A percentile compares a stretch with the other conserved stretches of the same genome.
These are phyloP conservation scores for Boletus patriciae DNA, from an alignment of 768 basidiomycete species.

Conservation along the genomic window DNA sequence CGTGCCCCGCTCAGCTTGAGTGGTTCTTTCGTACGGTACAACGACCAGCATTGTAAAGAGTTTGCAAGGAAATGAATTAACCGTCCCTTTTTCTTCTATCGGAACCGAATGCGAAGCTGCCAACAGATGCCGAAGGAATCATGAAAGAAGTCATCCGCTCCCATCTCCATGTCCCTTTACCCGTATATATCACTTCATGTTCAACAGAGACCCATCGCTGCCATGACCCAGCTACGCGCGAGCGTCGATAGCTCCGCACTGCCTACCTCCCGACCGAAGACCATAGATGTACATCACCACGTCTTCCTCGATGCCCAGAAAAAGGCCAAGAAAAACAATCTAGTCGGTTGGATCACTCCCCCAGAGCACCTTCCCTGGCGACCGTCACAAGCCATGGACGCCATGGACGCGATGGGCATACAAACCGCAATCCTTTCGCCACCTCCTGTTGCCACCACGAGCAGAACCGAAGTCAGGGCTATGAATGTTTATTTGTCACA, in stretches of 20 bases:
- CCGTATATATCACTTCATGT: slow-evolving; percentile 1
- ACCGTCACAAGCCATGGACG: slow-evolving; percentile 53
- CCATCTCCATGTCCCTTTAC: neutral
- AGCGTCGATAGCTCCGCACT: neutral
- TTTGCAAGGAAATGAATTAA: slow-evolving; percentile 41
- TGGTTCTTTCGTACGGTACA: slow-evolving; percentile 83
- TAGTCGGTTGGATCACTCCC: slow-evolving; percentile 63
- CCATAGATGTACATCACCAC: slow-evolving; percentile 77
- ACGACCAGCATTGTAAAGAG: slow-evolving; percentile 62
- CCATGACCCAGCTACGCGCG: slow-evolving; percentile 17
- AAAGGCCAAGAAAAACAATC: slow-evolving; percentile 45
- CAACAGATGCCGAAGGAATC: slow-evolving; percentile 11
- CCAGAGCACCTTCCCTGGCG: slow-evolving; percentile 66
- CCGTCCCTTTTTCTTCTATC: slow-evolving; percentile 7
- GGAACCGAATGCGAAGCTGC: slow-evolving; percentile 18
- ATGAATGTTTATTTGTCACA: slow-evolving; percentile 50
- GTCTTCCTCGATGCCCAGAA: slow-evolving; percentile 57
- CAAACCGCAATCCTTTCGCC: slow-evolving; percentile 66
- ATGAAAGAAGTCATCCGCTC: slow-evolving; percentile 10
- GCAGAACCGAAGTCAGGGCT: slow-evolving; percentile 42
- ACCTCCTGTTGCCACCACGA: slow-evolving; percentile 53
- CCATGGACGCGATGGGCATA: slow-evolving; percentile 61
- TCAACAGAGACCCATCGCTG: neutral
- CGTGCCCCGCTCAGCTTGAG: slow-evolving; percentile 58
- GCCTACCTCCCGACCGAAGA: slow-evolving; percentile 9